A percentile compares a stretch with the other conserved stretches of the same genome.
These are phyloP conservation scores for Penicillium pancosmium DNA, from an alignment of 495 filamentous ascomycete species.

Conservation along the genomic window DNA sequence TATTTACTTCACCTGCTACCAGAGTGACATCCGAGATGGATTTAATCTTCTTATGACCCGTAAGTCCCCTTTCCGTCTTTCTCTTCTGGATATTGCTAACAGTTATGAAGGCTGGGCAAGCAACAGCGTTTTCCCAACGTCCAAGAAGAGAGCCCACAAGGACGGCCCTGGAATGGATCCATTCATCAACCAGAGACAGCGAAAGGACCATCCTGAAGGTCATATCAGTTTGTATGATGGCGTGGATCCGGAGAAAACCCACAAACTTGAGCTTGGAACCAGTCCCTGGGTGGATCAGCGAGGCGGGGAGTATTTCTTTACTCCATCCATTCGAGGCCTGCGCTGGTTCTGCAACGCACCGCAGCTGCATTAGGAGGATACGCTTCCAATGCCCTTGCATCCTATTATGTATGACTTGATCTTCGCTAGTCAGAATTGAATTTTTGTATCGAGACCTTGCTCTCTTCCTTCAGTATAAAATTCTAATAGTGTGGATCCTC, in stretches of 20 bases:
- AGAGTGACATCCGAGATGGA: conserved; percentile 27
- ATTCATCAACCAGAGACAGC: conserved; percentile 23
- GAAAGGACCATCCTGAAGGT: conserved; percentile 20
- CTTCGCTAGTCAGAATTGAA: no score
- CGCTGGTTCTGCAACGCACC: conserved; percentile 1
- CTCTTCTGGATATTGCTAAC: neutral
- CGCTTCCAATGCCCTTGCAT: no score
- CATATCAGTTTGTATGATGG: conserved; percentile 21
- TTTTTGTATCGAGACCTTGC: no score
- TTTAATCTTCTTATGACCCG: conserved; percentile 30
- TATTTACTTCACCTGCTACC: conserved; percentile 28
- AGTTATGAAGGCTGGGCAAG: conserved; percentile 25
- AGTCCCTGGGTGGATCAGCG: conserved; percentile 21
- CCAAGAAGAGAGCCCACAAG: conserved; percentile 1
- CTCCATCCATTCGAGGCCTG: conserved; percentile 20
- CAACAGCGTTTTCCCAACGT: conserved; percentile 22
- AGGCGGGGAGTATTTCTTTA: conserved; percentile 31
- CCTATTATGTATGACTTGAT: no score
- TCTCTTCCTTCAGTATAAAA: no score
- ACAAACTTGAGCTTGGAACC: conserved; percentile 14
- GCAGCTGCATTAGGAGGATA: neutral
- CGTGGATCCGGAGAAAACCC: neutral
- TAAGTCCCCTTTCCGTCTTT: conserved; percentile 5
- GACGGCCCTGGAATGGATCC: conserved; percentile 24
- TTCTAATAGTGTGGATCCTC: no score